Evolutionary conservation across 306 rosid species (phyloP).

Genomic region (Leucaena leucocephala): DNA sequence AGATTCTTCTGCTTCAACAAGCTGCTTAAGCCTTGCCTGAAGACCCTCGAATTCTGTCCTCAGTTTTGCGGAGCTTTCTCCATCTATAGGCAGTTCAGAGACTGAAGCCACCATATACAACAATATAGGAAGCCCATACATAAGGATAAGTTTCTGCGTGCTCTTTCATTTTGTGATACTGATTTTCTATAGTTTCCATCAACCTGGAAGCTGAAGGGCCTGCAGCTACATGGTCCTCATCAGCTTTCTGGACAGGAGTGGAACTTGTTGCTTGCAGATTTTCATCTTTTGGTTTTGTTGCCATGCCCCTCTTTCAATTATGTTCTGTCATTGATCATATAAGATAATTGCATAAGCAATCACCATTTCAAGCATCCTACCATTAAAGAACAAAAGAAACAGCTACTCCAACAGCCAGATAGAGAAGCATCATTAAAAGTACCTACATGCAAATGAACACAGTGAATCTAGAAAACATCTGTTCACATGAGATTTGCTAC

Average conservation of each 20-base stretch:
- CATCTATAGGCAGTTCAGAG: constrained; percentile 74
- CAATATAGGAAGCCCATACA: constrained; percentile 82
- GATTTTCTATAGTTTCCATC: constrained; percentile 50
- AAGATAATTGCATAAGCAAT: constrained; percentile 37
- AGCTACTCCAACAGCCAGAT: constrained; percentile 8
- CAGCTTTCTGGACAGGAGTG: constrained; percentile 37
- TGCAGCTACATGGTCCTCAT: constrained; percentile 46
- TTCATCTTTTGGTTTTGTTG: constrained; percentile 36
- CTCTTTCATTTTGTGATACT: constrained; percentile 60
- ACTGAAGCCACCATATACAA: constrained; percentile 76
- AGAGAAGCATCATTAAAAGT: constrained; percentile 11
- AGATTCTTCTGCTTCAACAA: constrained; percentile 60
- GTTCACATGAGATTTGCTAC: not conserved
- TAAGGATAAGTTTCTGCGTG: constrained; percentile 79
- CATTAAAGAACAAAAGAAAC: constrained; percentile 8
- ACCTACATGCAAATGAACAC: not conserved
- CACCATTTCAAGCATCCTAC: constrained; percentile 17
- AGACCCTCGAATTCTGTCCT: constrained; percentile 63
- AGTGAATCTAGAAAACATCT: not conserved
- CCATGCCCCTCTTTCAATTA: constrained; percentile 34
- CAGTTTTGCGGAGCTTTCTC: constrained; percentile 84
- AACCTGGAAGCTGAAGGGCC: constrained; percentile 39
- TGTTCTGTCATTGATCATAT: constrained; percentile 1
- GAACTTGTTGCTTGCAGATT: constrained; percentile 40
- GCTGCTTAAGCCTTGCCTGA: constrained; percentile 63